These are phyloP conservation scores for Aspergillus sp. DNA, from an alignment of 2,329 filamentous ascomycete species.

Conservation along the genomic window DNA sequence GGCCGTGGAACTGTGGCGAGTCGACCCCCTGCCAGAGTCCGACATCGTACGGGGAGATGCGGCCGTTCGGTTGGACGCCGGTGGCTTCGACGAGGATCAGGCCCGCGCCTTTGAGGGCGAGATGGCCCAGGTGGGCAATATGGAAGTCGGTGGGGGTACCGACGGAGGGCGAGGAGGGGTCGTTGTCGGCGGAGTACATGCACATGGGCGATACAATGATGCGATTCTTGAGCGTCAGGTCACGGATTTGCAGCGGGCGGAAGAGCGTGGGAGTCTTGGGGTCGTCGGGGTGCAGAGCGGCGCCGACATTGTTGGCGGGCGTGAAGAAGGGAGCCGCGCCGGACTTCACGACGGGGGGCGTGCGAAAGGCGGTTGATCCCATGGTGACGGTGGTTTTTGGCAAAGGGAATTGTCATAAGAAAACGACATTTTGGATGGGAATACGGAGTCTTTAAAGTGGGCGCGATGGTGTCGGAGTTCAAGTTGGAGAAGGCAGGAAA, in stretches of 20 bases:
- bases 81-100: slow-evolving; percentile 77
- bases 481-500: too few relatives aligned
- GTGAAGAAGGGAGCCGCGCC: slow-evolving; percentile 35
- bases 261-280: slow-evolving; percentile 54
- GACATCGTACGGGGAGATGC: slow-evolving; percentile 65
- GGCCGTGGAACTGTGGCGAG: slow-evolving; percentile 64
- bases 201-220: slow-evolving; percentile 64
- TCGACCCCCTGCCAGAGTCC: slow-evolving; percentile 68
- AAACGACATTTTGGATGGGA: neutral
- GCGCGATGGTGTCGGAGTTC: too few relatives aligned
- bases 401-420: neutral
- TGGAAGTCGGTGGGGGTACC: slow-evolving; percentile 79
- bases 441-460: neutral
- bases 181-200: slow-evolving; percentile 62
- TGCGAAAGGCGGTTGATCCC: neutral
- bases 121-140: slow-evolving; percentile 75
- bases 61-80: slow-evolving; percentile 69
- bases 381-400: neutral
- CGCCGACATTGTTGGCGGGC: slow-evolving; percentile 36
- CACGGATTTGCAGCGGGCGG: slow-evolving; percentile 55
- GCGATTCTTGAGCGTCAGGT: slow-evolving; percentile 62
- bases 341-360: neutral
- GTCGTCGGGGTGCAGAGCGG: slow-evolving; percentile 35
- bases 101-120: slow-evolving; percentile 70
- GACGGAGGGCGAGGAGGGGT: slow-evolving; percentile 25